Conservation (phyloP, 2,329 filamentous ascomycete species). For the Cadophora gregata region DNA sequence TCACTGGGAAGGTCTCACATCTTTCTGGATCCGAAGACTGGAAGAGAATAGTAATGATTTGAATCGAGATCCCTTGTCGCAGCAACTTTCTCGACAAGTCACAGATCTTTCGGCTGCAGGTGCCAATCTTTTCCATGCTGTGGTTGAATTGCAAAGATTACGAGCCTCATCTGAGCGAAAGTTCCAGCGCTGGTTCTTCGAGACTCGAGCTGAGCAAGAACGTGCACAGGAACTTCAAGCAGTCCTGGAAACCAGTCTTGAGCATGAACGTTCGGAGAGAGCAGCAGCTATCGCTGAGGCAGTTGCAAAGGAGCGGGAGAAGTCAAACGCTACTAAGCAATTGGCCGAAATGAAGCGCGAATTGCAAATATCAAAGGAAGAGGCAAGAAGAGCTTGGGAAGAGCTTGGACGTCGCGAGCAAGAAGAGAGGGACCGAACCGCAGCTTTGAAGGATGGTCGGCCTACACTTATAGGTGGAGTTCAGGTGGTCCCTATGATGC, state of each 20-base stretch:
- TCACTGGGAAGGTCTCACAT: constrained; percentile 96
- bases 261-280: constrained; percentile 73
- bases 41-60: constrained; percentile 91
- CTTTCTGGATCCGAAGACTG: constrained; percentile 93
- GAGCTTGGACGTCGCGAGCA: constrained; percentile 92
- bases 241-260: constrained; percentile 77
- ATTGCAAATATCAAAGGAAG: constrained; percentile 92
- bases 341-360: constrained; percentile 93
- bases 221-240: constrained; percentile 81
- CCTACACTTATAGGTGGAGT: constrained; percentile 91
- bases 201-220: constrained; percentile 88
- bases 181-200: constrained; percentile 98
- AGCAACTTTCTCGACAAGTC: constrained; percentile 91
- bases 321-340: constrained; percentile 73
- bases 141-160: constrained; percentile 92
- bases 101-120: constrained; percentile 97
- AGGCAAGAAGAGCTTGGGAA: constrained; percentile 95
- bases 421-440: constrained; percentile 85
- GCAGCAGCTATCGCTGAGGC: constrained; percentile 70
- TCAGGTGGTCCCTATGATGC: constrained; percentile 92
- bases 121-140: constrained; percentile 95
- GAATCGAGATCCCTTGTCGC: constrained; percentile 79
- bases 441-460: constrained; percentile 84
- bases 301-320: constrained; percentile 71
- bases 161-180: constrained; percentile 96